These are phyloP conservation scores for Epichloe sp. DNA, from an alignment of 2,329 filamentous ascomycete genomes.

Conservation along the genomic window DNA sequence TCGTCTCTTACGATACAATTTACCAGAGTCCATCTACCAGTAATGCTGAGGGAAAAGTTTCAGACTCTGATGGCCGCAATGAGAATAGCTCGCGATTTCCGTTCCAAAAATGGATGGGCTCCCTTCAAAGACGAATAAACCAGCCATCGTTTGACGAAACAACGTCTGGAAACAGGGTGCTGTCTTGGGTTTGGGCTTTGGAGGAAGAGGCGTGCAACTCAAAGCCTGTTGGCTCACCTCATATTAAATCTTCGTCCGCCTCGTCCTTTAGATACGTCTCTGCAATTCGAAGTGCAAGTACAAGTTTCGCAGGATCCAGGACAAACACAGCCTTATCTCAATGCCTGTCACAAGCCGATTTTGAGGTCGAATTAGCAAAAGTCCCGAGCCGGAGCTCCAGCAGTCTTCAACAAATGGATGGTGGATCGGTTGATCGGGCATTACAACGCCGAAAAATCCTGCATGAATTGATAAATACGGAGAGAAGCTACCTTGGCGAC, in stretches of 20 bases:
- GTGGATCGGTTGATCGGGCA: slow-evolving; percentile 56
- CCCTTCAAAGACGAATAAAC: slow-evolving; percentile 45
- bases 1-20: neutral
- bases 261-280: slow-evolving; percentile 71
- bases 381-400: slow-evolving; percentile 50
- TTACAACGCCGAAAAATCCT: slow-evolving; percentile 66
- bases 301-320: slow-evolving; percentile 59
- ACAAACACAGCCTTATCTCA: slow-evolving; percentile 37
- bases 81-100: slow-evolving; percentile 22
- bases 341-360: slow-evolving; percentile 44
- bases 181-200: neutral
- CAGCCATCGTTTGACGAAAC: slow-evolving; percentile 17
- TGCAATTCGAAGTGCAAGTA: slow-evolving; percentile 68
- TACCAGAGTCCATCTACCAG: neutral
- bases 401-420: slow-evolving; percentile 41
- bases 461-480: slow-evolving; percentile 74
- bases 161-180: slow-evolving; percentile 4
- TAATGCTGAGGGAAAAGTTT: neutral
- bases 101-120: slow-evolving; percentile 64
- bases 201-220: neutral
- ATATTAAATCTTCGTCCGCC: slow-evolving; percentile 35
- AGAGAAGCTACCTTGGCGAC: slow-evolving; percentile 80
- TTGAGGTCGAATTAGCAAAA: slow-evolving; percentile 48
- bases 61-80: neutral
- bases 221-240: slow-evolving; percentile 1